A percentile compares a stretch with the other conserved stretches of the same genome.
Conservation (phyloP, 345 rosid genomes). For the Gossypium rotundifolium region DNA sequence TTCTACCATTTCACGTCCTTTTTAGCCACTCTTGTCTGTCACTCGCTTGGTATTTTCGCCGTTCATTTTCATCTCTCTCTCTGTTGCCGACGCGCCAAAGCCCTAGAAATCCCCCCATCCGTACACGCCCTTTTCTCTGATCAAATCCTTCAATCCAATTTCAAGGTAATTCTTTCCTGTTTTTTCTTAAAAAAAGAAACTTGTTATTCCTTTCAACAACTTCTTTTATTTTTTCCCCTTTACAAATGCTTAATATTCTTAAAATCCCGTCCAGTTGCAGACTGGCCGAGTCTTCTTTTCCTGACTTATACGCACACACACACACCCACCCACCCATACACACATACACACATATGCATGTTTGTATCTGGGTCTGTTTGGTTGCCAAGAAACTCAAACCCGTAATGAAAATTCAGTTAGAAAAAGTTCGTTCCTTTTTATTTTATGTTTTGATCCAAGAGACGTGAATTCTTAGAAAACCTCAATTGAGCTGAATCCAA, state of each 20-base stretch:
- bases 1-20: slow-evolving; percentile 29
- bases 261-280: background rate
- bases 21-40: slow-evolving; percentile 15
- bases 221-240: background rate
- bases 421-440: background rate
- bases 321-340: too few relatives aligned
- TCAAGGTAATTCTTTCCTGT: slow-evolving; percentile 4
- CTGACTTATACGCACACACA: too few relatives aligned
- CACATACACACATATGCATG: too few relatives aligned
- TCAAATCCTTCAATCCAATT: background rate
- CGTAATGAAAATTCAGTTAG: background rate
- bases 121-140: background rate
- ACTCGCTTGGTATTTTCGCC: slow-evolving; percentile 2
- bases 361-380: background rate
- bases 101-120: slow-evolving; percentile 2
- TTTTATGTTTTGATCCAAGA: background rate
- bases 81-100: slow-evolving; percentile 36
- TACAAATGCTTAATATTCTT: background rate
- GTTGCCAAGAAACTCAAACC: background rate
- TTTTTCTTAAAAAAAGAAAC: too few relatives aligned
- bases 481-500: background rate
- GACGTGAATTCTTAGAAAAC: background rate
- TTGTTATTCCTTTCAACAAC: background rate
- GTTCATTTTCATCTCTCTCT: background rate
- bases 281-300: background rate